Base-by-base conservation (phyloP, 352 stramenopile genomes). In the Elongisporangium undulatum region DNA sequence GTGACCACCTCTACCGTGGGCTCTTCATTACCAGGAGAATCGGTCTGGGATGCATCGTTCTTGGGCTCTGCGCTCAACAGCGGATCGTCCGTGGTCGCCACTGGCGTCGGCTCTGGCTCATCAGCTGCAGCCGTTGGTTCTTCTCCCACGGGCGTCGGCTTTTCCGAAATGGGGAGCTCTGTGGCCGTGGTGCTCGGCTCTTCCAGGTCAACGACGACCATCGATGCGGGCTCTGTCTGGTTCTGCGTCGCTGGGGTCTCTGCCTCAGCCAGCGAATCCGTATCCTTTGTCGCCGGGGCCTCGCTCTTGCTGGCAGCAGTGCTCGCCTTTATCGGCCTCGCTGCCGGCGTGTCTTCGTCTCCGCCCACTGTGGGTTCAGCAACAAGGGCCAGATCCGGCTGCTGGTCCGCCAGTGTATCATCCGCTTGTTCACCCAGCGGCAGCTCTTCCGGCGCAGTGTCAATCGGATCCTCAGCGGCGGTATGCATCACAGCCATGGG, bases 301-400 rank as follows among this genome's bases (percentile, higher is more conserved):
- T 15, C 29, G 29, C 29, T 41, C 13, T 13, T 41, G 29, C 29
- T 41, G 1, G 29, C 29, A 41, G 29, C 29, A 13, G 29, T 9
- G 29, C 29, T 41, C 29, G 29, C 7, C 2, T n/a, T 21, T 50
- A 51, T 16, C 5, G 50, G 12, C 13, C 24, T n/a, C 15, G 50
- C 16, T 12, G 55, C 9, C 0, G 48, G 22, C 23, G 55, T n/a
- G n/a, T 39, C 49, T 19, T 62, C 57, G 3, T 49, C 49, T 9
- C 54, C 49, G 22, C 41, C 50, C 2, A 51, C 61, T 15, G 59
- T 16, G 38, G 50, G 57, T 26, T 15, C 29, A 41, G 29, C 13
- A 41, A 9, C 29, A 41, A 41, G 29, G 5, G 29, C 9, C 29
- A 41, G 29, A 41, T 41, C 29, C 9, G 5, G 1, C 29, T 41